These are phyloP conservation scores for Microstegium vimineum DNA, from an alignment of 176 grass and related monocot species.

Conservation along the genomic window DNA sequence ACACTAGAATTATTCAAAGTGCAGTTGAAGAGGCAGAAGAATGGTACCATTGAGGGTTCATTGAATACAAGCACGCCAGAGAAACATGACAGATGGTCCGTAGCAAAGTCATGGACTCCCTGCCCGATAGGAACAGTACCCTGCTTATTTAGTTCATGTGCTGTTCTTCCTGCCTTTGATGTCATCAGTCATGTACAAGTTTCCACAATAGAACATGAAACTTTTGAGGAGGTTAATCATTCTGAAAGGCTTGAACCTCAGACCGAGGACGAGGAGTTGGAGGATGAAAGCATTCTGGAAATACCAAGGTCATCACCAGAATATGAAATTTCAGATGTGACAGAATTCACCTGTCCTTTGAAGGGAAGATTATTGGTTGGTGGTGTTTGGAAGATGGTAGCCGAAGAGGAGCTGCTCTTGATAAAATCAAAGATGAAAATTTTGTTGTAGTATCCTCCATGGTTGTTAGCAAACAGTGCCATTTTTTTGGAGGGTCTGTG, in stretches of 20 bases:
- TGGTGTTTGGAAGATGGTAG: conserved; percentile 57
- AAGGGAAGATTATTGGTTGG: conserved; percentile 49
- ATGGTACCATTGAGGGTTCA: background rate
- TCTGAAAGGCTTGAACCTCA: conserved; percentile 21
- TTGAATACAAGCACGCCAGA: conserved; percentile 11
- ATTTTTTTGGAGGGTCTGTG: background rate
- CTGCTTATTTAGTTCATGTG: conserved; percentile 83
- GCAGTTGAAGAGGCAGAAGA: conserved; percentile 21
- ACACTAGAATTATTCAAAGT: conserved; percentile 46
- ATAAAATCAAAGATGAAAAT: conserved; percentile 35
- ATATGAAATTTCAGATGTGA: conserved; percentile 25
- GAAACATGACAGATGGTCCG: conserved; percentile 45
- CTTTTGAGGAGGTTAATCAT: conserved; percentile 14
- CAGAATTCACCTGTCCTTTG: conserved; percentile 18
- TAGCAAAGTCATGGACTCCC: conserved; percentile 64
- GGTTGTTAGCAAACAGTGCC: background rate
- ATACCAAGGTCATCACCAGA: conserved; percentile 27
- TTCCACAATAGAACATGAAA: conserved; percentile 9
- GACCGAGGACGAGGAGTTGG: conserved; percentile 1
- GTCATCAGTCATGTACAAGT: background rate
- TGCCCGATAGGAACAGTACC: conserved; percentile 81
- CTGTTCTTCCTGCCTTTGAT: conserved; percentile 63
- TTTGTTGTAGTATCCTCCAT: conserved; percentile 19
- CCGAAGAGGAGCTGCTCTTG: conserved; percentile 43
- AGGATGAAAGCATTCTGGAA: conserved; percentile 27